Conservation (phyloP, 2,329 filamentous ascomycete genomes). For the Thermomyces lanuginosus region DNA sequence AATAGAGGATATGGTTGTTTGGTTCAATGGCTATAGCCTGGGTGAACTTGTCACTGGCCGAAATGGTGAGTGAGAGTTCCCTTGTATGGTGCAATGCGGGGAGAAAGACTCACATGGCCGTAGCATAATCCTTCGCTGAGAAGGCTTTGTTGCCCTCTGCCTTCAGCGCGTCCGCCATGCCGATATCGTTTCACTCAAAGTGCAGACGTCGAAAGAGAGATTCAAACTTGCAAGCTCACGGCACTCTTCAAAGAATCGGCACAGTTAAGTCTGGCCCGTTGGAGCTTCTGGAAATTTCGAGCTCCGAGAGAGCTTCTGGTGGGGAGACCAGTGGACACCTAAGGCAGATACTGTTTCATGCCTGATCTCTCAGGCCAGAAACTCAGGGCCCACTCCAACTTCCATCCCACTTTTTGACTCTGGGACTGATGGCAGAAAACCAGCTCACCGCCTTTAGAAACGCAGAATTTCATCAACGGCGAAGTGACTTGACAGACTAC, state of each 20-base stretch:
- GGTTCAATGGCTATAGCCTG: conserved; percentile 81
- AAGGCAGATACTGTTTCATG: conserved; percentile 10
- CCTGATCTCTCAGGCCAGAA: too few species aligned
- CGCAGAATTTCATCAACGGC: too few species aligned
- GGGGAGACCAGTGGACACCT: conserved; percentile 11
- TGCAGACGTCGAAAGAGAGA: too few species aligned
- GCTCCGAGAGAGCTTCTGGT: conserved; percentile 5
- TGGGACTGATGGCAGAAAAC: conserved; percentile 3
- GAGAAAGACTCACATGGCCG: conserved; percentile 62
- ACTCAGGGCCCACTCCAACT: neutral
- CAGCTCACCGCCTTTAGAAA: conserved; percentile 3
- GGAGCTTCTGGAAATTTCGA: conserved; percentile 33
- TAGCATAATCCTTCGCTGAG: conserved; percentile 87
- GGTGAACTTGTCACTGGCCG: conserved; percentile 70
- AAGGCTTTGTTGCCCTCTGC: conserved; percentile 98
- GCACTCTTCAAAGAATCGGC: neutral
- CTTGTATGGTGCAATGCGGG: conserved; percentile 7
- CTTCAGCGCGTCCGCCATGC: conserved; percentile 70
- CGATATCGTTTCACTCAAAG: too few species aligned
- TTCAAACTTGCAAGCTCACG: conserved; percentile 10
- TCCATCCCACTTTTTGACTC: conserved; percentile 3
- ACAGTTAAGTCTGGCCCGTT: conserved; percentile 7
- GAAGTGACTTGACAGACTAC: too few species aligned
- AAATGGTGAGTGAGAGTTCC: too few species aligned
- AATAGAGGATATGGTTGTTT: conserved; percentile 90